Evolutionary conservation across 2,329 filamentous ascomycete species (phyloP).

Genomic region (Ophiostoma australiae): DNA sequence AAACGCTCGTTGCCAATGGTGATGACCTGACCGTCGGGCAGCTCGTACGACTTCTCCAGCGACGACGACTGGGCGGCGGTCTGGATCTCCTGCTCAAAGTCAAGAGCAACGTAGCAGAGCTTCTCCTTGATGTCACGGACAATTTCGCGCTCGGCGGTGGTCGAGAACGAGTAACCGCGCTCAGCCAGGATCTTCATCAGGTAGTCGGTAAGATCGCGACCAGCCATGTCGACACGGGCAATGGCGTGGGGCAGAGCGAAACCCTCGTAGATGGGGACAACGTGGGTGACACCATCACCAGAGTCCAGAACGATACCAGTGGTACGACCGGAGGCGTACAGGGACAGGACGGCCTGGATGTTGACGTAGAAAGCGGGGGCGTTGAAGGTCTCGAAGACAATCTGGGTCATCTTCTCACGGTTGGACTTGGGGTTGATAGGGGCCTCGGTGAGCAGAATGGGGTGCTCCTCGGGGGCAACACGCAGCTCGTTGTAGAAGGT

Average conservation of each 20-base stretch:
- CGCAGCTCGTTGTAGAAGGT: constrained; percentile 99
- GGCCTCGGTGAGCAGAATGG: constrained; percentile 96
- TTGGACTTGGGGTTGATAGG: constrained; percentile 99
- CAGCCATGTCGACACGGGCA: constrained; percentile 99
- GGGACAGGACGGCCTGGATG: constrained; percentile 97
- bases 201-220: constrained; percentile 99
- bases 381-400: constrained; percentile 99
- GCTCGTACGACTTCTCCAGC: constrained; percentile 99
- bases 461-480: constrained; percentile 99
- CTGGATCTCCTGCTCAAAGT: constrained; percentile 99
- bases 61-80: constrained; percentile 97
- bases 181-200: constrained; percentile 99
- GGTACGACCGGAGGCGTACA: constrained; percentile 99
- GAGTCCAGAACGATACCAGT: constrained; percentile 99
- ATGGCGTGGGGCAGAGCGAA: constrained; percentile 99
- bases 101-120: constrained; percentile 99
- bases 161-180: constrained; percentile 99
- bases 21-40: constrained; percentile 98
- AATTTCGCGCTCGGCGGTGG: constrained; percentile 99
- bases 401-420: constrained; percentile 99
- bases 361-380: constrained; percentile 99
- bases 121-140: constrained; percentile 99
- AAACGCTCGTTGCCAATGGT: constrained; percentile 99
- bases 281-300: constrained; percentile 99
- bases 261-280: constrained; percentile 99